Conservation (phyloP, 2,329 filamentous ascomycete genomes). For the Aspergillus fumigatus region DNA sequence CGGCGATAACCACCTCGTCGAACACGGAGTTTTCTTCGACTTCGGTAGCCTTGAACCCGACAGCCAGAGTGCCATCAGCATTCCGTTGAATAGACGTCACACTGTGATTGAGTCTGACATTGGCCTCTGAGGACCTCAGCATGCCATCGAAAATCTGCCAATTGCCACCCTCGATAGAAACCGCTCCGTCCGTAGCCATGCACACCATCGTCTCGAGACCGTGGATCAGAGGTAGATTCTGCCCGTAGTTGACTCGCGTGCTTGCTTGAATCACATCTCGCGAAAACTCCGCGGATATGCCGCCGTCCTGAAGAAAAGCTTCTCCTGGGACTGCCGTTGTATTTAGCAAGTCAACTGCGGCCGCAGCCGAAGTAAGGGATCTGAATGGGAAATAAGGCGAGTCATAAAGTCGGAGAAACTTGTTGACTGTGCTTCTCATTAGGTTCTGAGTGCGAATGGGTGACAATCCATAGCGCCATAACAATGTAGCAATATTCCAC, state of each 20-base stretch:
- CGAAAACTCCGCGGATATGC: slow-evolving; percentile 63
- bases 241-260: slow-evolving; percentile 91
- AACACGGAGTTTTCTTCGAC: slow-evolving; percentile 43
- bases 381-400: slow-evolving; percentile 78
- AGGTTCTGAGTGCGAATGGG: slow-evolving; percentile 69
- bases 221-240: slow-evolving; percentile 81
- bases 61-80: slow-evolving; percentile 39
- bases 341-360: slow-evolving; percentile 62
- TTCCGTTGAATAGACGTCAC: slow-evolving; percentile 56
- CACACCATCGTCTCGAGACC: slow-evolving; percentile 88
- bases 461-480: slow-evolving; percentile 80
- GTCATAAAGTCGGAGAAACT: slow-evolving; percentile 77
- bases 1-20: slow-evolving; percentile 77
- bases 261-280: slow-evolving; percentile 83
- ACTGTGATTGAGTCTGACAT: slow-evolving; percentile 61
- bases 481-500: slow-evolving; percentile 74
- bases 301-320: slow-evolving; percentile 64
- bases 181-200: slow-evolving; percentile 80
- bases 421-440: slow-evolving; percentile 65
- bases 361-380: slow-evolving; percentile 65
- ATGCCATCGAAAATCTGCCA: slow-evolving; percentile 91
- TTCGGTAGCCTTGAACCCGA: slow-evolving; percentile 32
- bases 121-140: slow-evolving; percentile 60
- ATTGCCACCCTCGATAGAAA: slow-evolving; percentile 77
- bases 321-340: slow-evolving; percentile 68